Base-by-base conservation (phyloP, 495 filamentous ascomycete species). In the Podospora pseudoanserina region DNA sequence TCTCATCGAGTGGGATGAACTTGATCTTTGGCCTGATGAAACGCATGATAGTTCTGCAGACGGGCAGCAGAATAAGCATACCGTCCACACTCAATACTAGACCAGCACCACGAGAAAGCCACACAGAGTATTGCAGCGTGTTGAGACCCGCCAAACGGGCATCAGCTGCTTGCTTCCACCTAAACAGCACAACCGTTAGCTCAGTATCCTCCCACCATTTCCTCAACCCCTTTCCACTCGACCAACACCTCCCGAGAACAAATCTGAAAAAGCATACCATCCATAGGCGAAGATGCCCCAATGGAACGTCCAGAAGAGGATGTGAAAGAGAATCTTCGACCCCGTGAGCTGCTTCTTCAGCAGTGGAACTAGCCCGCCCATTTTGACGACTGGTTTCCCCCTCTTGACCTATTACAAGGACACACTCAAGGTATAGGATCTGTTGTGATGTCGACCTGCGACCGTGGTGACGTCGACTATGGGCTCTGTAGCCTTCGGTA, bases 101-200 rank as follows among this genome's bases (percentile, higher is more conserved):
- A 63, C 92, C 95, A 30, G 95, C 94, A 68, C 95, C 95, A 85
- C 95, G 87, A 20, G 95, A 98, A 39, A 98, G 81, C 93, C 94
- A 99, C 34, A 99, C 95, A 2, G 94, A 97, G 76, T 86, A 98
- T 59, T 82, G 80, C 59, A 99, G 85, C 0, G 80, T 87, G 79
- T 99, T 99, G 34, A 99, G 85, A 26, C 83, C 86, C 4, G 87
- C 89, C 27, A 99, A 80, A 63, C 85, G 85, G 20, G 72, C 66
- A 75, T 96, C 90, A 19, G 71, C 68, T 61, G 75, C 82, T 83
- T 99, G 95, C 69, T 92, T 86, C 73, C 84, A 92, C 93, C 93
- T 97, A 73, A 4, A 60, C 27, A 60, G 18, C 19, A 53, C 20
- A 16, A 11, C 18, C 23, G 69, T 80, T 70, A 80, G 75, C 67